phyloP scores from a whole-genome alignment of 2,329 filamentous ascomycete genomes.

The Trichoderma lentiforme region DNA sequence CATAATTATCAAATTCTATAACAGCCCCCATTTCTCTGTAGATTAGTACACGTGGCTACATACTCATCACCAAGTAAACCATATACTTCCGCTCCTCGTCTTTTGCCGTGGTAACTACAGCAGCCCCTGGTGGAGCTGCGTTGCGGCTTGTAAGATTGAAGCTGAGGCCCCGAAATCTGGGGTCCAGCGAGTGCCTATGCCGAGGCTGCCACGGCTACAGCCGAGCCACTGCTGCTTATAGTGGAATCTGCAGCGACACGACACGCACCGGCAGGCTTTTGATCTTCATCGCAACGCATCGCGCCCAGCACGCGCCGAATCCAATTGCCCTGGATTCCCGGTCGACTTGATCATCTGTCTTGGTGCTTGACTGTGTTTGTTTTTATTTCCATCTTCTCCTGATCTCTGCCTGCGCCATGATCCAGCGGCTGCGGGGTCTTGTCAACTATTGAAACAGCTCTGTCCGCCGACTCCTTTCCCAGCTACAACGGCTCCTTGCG shows the following conservation, averaged over 20 bases:
- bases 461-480: not conserved
- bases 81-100: not conserved
- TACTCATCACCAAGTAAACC: not conserved
- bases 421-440: conserved; percentile 15
- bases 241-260: conserved; percentile 10
- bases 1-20: not conserved
- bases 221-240: conserved; percentile 2
- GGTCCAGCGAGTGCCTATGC: conserved; percentile 11
- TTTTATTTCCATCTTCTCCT: not conserved
- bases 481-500: not conserved
- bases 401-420: conserved; percentile 15
- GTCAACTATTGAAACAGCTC: not conserved
- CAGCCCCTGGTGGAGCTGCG: not conserved
- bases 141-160: not conserved
- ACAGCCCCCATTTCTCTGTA: not conserved
- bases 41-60: not conserved
- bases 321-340: not conserved
- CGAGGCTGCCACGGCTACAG: conserved; percentile 16
- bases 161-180: conserved; percentile 2
- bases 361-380: not conserved
- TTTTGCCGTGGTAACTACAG: not conserved
- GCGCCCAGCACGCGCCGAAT: conserved; percentile 11
- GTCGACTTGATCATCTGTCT: no score
- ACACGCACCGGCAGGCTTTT: conserved; percentile 3
- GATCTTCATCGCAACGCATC: conserved; percentile 8